These are phyloP conservation scores for Aspergillus quadrilineatus DNA, from an alignment of 2,329 filamentous ascomycete genomes.

Conservation along the genomic window DNA sequence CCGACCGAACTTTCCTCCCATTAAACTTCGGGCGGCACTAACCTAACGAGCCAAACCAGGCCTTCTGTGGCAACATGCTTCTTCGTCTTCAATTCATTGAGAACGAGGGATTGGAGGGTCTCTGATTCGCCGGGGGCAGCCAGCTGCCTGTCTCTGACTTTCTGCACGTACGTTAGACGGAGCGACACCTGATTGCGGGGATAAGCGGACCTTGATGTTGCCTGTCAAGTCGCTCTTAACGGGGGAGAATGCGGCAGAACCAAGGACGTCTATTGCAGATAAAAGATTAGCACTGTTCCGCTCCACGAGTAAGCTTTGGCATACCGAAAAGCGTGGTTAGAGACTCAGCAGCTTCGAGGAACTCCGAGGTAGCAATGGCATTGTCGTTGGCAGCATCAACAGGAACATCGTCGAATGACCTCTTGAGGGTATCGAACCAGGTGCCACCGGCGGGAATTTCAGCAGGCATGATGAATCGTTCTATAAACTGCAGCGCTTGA, in stretches of 20 bases:
- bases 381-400: slow-evolving; percentile 71
- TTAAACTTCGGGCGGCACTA: slow-evolving; percentile 30
- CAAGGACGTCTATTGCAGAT: slow-evolving; percentile 53
- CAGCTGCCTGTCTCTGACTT: slow-evolving; percentile 80
- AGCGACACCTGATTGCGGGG: slow-evolving; percentile 2
- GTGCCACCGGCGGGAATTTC: slow-evolving; percentile 46
- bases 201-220: slow-evolving; percentile 74
- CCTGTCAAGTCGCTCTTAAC: slow-evolving; percentile 89
- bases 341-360: slow-evolving; percentile 86
- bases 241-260: slow-evolving; percentile 74
- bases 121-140: slow-evolving; percentile 75
- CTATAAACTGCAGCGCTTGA: background rate
- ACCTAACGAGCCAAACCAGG: slow-evolving; percentile 87
- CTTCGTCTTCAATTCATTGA: slow-evolving; percentile 85
- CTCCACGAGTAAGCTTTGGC: slow-evolving; percentile 14
- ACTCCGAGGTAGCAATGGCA: slow-evolving; percentile 77
- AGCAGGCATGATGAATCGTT: slow-evolving; percentile 34
- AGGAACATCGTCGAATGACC: slow-evolving; percentile 80
- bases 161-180: slow-evolving; percentile 53
- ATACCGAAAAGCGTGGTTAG: slow-evolving; percentile 83
- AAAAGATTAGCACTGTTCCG: slow-evolving; percentile 10
- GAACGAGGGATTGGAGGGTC: slow-evolving; percentile 79
- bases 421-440: slow-evolving; percentile 81
- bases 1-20: background rate
- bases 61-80: slow-evolving; percentile 88